These are phyloP conservation scores for Arxiozyma slooffiae DNA, from an alignment of 1,139 yeast genomes.

Conservation along the genomic window DNA sequence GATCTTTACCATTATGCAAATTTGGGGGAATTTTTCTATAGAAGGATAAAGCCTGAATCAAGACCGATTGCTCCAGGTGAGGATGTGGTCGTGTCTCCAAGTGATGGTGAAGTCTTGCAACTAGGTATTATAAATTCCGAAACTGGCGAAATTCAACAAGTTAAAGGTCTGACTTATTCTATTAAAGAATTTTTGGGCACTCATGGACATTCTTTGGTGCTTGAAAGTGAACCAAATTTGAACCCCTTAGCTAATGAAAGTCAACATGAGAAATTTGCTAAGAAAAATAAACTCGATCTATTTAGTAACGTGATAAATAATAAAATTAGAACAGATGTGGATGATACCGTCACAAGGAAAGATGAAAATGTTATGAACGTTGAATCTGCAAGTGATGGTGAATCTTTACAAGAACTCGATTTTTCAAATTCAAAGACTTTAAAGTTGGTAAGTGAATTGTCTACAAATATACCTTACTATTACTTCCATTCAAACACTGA, in stretches of 20 bases:
- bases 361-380: slow-evolving; percentile 37
- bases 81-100: slow-evolving; percentile 67
- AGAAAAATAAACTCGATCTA: slow-evolving; percentile 51
- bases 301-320: not conserved
- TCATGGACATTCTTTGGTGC: slow-evolving; percentile 27
- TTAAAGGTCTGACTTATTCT: slow-evolving; percentile 91
- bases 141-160: slow-evolving; percentile 86
- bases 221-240: slow-evolving; percentile 23
- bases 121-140: slow-evolving; percentile 63
- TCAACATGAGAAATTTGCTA: slow-evolving; percentile 70
- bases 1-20: slow-evolving; percentile 67
- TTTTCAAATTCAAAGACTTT: slow-evolving; percentile 31
- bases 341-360: not conserved
- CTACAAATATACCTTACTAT: slow-evolving; percentile 14
- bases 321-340: not conserved
- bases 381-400: slow-evolving; percentile 49
- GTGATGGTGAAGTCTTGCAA: slow-evolving; percentile 86
- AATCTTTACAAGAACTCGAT: slow-evolving; percentile 38
- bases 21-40: slow-evolving; percentile 83
- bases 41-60: slow-evolving; percentile 67
- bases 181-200: slow-evolving; percentile 82
- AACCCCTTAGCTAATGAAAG: slow-evolving; percentile 32
- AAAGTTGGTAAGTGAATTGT: slow-evolving; percentile 23
- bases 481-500: slow-evolving; percentile 13
- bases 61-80: slow-evolving; percentile 62